phyloP scores from a whole-genome alignment of 2,329 filamentous ascomycete genomes.

The Penicillium sp. region DNA sequence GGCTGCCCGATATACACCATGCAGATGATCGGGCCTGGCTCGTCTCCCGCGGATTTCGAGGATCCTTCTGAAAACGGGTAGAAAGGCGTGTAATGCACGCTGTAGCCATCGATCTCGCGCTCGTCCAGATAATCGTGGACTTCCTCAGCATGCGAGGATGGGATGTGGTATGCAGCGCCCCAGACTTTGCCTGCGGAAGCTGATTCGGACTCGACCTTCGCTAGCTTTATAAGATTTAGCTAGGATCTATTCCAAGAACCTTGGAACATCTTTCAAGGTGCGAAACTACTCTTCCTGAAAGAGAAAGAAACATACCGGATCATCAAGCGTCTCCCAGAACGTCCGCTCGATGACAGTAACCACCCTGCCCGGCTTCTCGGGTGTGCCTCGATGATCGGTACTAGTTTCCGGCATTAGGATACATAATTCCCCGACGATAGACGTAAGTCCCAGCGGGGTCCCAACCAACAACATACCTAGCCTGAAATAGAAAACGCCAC shows the following conservation, averaged over 20 bases:
- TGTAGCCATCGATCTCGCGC: constrained; percentile 95
- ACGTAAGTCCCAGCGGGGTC: not conserved
- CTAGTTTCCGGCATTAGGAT: constrained; percentile 44
- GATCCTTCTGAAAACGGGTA: constrained; percentile 35
- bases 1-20: constrained; percentile 95
- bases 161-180: constrained; percentile 89
- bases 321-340: constrained; percentile 71
- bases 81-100: constrained; percentile 85
- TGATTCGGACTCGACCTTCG: constrained; percentile 29
- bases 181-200: constrained; percentile 58
- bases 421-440: not conserved
- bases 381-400: constrained; percentile 91
- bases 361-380: constrained; percentile 78
- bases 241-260: not conserved
- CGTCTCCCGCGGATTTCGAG: not conserved
- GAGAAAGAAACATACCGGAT: constrained; percentile 49
- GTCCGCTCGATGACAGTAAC: constrained; percentile 82
- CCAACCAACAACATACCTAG: constrained; percentile 24
- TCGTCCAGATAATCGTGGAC: constrained; percentile 90
- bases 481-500: constrained; percentile 21
- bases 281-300: not conserved
- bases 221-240: constrained; percentile 24
- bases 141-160: constrained; percentile 64
- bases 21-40: constrained; percentile 44
- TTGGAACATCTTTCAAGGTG: not conserved